phyloP scores from a whole-genome alignment of 441 rosid species.

The Pelargonium myrrhifolium region DNA sequence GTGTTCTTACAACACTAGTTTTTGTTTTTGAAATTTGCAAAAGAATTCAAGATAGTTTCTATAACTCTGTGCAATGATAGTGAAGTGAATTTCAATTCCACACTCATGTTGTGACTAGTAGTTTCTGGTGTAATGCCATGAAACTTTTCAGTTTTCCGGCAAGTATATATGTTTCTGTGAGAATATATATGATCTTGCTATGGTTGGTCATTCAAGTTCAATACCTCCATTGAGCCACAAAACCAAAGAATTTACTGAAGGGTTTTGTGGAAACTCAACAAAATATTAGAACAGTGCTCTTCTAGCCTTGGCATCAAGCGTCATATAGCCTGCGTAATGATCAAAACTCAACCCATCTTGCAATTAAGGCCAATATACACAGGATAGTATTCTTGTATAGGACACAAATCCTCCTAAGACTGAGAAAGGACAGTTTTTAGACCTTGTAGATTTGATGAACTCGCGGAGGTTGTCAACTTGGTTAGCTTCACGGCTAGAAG shows the following conservation, averaged over 20 bases:
- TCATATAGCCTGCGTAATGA: conserved; percentile 39
- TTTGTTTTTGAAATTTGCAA: no score
- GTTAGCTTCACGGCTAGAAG: conserved; percentile 25
- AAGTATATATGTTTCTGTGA: no score
- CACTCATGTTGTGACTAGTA: no score
- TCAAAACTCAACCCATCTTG: conserved; percentile 33
- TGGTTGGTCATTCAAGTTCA: no score
- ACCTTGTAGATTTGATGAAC: conserved; percentile 24
- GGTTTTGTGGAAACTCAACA: conserved; percentile 28
- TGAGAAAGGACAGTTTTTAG: conserved; percentile 16
- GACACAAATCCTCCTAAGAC: conserved; percentile 12
- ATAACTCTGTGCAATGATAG: no score
- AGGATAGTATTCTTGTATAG: not conserved
- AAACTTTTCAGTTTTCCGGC: no score
- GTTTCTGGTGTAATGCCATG: no score
- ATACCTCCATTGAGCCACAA: conserved; percentile 48
- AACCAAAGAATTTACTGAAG: conserved; percentile 33
- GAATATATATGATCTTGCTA: not conserved
- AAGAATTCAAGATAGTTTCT: no score
- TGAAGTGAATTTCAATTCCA: no score
- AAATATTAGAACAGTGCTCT: conserved; percentile 39
- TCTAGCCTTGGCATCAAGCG: conserved; percentile 29
- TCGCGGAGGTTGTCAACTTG: conserved; percentile 28
- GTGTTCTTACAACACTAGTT: no score
- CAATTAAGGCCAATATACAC: conserved; percentile 10